These are phyloP conservation scores for Solanum chaucha DNA, from an alignment of 257 asterid genomes.

Conservation along the genomic window DNA sequence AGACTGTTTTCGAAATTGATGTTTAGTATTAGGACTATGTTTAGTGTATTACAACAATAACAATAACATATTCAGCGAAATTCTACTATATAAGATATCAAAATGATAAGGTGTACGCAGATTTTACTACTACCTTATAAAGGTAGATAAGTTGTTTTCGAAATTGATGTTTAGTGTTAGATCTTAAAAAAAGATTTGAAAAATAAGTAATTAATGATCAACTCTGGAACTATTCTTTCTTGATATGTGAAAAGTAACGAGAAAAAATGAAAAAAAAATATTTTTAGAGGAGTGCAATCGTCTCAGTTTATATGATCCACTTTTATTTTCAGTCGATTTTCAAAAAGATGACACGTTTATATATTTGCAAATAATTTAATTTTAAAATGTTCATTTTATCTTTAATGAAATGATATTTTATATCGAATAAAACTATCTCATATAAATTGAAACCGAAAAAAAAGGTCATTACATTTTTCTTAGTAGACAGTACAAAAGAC, in stretches of 20 bases:
- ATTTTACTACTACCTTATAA: no score
- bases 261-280: no score
- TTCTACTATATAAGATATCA: no score
- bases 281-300: background rate
- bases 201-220: no score
- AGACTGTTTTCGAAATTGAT: background rate
- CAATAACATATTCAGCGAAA: no score
- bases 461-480: background rate
- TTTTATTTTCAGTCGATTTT: no score
- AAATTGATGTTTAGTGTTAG: no score
- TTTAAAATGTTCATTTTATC: no score
- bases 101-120: no score
- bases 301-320: background rate
- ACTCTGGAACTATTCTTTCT: background rate
- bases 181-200: no score
- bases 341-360: background rate
- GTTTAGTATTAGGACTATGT: background rate
- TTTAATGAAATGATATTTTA: no score
- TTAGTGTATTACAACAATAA: background rate
- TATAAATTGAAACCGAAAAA: background rate
- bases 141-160: background rate
- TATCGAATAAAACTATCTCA: background rate
- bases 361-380: no score
- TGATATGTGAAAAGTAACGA: background rate
- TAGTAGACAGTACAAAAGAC: background rate